Conservation (phyloP, 805 yeast genomes). For the Zygosaccharomyces kombuchaensis region DNA sequence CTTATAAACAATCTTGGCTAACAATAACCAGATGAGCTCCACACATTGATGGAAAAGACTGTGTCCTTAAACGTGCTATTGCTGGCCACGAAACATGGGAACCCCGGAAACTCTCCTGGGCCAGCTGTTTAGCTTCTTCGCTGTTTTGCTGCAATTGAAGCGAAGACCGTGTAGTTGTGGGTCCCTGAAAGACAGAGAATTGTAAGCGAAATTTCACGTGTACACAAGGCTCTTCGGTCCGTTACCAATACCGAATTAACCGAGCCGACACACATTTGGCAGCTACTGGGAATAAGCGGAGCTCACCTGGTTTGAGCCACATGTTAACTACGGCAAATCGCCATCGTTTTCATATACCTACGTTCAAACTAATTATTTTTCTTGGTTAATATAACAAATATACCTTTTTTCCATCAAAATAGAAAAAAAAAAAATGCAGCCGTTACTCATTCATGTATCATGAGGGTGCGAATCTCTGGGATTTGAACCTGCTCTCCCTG, state of each 20-base stretch:
- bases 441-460: not conserved
- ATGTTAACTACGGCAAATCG: no score
- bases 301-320: not conserved
- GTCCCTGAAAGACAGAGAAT: not conserved
- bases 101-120: not conserved
- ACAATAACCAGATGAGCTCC: not conserved
- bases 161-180: not conserved
- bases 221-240: not conserved
- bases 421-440: not conserved
- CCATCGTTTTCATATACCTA: no score
- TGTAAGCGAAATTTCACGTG: conserved; percentile 8
- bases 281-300: not conserved
- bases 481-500: conserved; percentile 63
- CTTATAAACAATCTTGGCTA: not conserved
- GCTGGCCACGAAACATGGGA: not conserved
- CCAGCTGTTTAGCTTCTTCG: not conserved
- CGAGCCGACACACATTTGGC: not conserved
- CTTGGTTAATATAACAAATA: no score
- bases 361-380: not conserved
- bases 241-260: not conserved
- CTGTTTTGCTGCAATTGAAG: not conserved
- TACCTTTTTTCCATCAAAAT: not conserved
- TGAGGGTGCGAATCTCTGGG: conserved; percentile 38
- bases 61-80: not conserved
- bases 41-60: not conserved